Conservation (phyloP, 192 early-diverging fungal species). For the Bifiguratus adelaidae region DNA sequence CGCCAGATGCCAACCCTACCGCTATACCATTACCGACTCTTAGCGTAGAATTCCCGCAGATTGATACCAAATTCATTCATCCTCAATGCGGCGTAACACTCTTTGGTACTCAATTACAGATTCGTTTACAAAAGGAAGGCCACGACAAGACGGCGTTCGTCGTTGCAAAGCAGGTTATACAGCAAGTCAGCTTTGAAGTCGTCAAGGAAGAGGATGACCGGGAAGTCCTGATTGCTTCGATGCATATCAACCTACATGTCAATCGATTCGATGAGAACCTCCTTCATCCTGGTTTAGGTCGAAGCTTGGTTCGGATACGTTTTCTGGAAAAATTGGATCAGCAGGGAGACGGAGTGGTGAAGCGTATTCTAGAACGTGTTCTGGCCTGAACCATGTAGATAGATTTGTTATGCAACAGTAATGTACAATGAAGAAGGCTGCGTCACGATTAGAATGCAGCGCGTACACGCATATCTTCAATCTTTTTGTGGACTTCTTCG, state of each 20-base stretch:
- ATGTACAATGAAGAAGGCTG: no score
- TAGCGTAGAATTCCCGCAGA: constrained; percentile 11
- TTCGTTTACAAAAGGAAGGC: constrained; percentile 11
- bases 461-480: constrained; percentile 78
- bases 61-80: constrained; percentile 5
- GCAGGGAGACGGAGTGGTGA: constrained; percentile 15
- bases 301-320: neutral
- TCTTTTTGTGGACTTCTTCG: constrained; percentile 81
- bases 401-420: no score
- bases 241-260: neutral
- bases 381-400: no score
- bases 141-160: constrained; percentile 4
- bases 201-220: constrained; percentile 2
- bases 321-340: constrained; percentile 27
- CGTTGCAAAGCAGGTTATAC: constrained; percentile 9
- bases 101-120: constrained; percentile 13
- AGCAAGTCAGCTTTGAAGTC: constrained; percentile 8
- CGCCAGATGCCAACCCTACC: neutral
- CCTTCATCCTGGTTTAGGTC: neutral
- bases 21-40: constrained; percentile 21
- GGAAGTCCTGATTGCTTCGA: constrained; percentile 16
- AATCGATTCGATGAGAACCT: constrained; percentile 1
- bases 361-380: constrained; percentile 16
- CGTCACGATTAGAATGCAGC: constrained; percentile 34
- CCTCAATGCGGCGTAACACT: constrained; percentile 19